Conservation (phyloP, 164 flowering plant species). For the Echeveria elegans region DNA sequence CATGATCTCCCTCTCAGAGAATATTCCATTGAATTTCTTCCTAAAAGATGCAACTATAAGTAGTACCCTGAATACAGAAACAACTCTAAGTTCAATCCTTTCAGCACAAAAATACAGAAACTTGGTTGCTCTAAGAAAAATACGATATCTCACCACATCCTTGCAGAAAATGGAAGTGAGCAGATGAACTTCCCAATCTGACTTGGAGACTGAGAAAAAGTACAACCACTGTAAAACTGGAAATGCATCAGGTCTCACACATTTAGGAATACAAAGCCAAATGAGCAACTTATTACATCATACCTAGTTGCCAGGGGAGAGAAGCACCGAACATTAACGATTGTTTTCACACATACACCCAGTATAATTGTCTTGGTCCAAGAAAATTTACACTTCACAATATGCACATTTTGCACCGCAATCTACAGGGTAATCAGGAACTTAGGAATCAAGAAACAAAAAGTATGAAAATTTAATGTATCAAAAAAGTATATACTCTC, state of each 20-base stretch:
- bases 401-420: conserved; percentile 57
- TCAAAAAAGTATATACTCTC: neutral
- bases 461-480: neutral
- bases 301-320: conserved; percentile 67
- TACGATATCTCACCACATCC: conserved; percentile 52
- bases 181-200: conserved; percentile 54
- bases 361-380: conserved; percentile 69
- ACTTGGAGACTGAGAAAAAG: conserved; percentile 27
- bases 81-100: neutral
- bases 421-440: conserved; percentile 30
- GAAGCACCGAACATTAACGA: conserved; percentile 45
- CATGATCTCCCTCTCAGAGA: conserved; percentile 63
- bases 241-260: neutral
- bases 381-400: conserved; percentile 53
- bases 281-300: neutral
- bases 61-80: conserved; percentile 52
- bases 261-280: neutral
- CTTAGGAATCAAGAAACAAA: neutral
- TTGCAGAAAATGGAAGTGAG: conserved; percentile 59
- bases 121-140: neutral
- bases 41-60: conserved; percentile 54
- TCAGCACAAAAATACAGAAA: neutral
- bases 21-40: conserved; percentile 53
- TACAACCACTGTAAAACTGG: conserved; percentile 36
- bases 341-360: conserved; percentile 68